Evolutionary conservation across 345 rosid genomes (phyloP).

Genomic region (Eucalyptus marginata): DNA sequence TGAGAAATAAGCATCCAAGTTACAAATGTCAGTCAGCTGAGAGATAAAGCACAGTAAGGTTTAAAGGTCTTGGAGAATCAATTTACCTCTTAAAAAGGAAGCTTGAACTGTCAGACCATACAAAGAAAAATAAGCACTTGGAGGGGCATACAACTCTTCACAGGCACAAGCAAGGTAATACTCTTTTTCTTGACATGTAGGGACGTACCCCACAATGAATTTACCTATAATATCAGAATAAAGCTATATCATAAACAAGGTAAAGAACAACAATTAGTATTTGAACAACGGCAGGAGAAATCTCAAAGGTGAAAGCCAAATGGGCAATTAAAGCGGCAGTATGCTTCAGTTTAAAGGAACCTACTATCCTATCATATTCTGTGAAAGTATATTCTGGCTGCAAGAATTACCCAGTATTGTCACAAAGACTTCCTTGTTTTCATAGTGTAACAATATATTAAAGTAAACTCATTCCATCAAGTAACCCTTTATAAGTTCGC

Average conservation of each 20-base stretch:
- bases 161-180: slow-evolving; percentile 88
- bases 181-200: slow-evolving; percentile 76
- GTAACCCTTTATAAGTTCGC: not conserved
- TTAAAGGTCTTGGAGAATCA: not conserved
- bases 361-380: not conserved
- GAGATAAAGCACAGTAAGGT: not conserved
- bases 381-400: not conserved
- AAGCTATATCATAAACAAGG: not conserved
- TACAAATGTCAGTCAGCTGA: not conserved
- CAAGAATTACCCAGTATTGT: not conserved
- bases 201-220: slow-evolving; percentile 64
- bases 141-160: slow-evolving; percentile 81
- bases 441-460: not conserved
- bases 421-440: not conserved
- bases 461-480: not conserved
- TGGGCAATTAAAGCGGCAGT: not conserved
- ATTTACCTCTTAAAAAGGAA: slow-evolving; percentile 75
- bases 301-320: not conserved
- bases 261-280: not conserved
- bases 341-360: not conserved
- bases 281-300: not conserved
- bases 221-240: slow-evolving; percentile 43
- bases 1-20: not conserved
- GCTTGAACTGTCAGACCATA: slow-evolving; percentile 90
- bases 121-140: slow-evolving; percentile 86